Evolutionary conservation across 192 early-diverging fungal species (phyloP).

Genomic region (Rhizophlyctis rosea): DNA sequence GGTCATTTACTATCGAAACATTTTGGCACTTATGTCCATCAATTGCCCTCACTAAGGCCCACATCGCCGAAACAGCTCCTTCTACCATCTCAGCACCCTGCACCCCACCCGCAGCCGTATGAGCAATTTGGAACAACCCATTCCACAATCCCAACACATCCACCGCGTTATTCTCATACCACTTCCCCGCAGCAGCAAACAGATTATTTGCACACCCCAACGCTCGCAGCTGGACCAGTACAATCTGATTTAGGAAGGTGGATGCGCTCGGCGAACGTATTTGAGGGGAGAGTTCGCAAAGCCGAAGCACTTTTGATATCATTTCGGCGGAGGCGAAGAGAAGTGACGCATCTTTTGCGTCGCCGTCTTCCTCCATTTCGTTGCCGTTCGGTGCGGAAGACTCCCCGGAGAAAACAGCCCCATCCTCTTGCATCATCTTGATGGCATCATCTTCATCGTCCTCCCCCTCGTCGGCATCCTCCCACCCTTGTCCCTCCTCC

Average conservation of each 20-base stretch:
- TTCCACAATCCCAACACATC: constrained; percentile 18
- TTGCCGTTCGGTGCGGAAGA: background rate
- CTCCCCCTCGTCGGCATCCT: constrained; percentile 34
- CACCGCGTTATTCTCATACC: constrained; percentile 17
- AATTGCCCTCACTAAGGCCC: constrained; percentile 70
- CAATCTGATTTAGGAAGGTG: constrained; percentile 1
- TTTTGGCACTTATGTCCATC: constrained; percentile 44
- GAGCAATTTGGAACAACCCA: constrained; percentile 30
- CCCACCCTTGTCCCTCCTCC: constrained; percentile 24
- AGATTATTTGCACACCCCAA: constrained; percentile 35
- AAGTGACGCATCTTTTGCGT: background rate
- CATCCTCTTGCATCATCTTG: constrained; percentile 43
- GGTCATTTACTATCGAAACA: too few relatives aligned
- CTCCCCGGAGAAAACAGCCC: constrained; percentile 27
- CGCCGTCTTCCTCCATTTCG: constrained; percentile 1
- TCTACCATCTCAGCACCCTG: constrained; percentile 42
- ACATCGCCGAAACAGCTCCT: constrained; percentile 68
- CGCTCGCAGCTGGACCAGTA: constrained; percentile 18
- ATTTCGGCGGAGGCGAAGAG: background rate
- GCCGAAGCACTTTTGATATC: constrained; percentile 5
- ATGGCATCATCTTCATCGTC: constrained; percentile 23
- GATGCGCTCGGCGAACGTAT: background rate
- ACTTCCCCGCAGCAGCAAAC: constrained; percentile 20
- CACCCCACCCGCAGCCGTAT: constrained; percentile 54
- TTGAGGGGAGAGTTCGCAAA: constrained; percentile 2